Evolutionary conservation across 2,329 filamentous ascomycete species (phyloP), one percentile per base, ranked within the genome.

Genomic region (Phyllosticta ampelicida): DNA sequence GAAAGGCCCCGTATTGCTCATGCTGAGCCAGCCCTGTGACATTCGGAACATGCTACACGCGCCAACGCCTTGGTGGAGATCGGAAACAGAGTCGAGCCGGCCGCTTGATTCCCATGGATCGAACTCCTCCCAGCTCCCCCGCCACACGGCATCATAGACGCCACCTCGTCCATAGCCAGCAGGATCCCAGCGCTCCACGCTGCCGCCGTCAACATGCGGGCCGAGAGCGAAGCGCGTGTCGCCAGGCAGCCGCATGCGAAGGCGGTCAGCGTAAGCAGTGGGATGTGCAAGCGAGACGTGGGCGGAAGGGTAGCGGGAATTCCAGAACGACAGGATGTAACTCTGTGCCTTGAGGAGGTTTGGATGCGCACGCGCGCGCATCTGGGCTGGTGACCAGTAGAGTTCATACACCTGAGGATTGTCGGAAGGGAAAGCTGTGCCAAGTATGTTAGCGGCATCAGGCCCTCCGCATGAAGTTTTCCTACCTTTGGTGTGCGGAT

Each of bases 1-100:
- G 5, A 79, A 78, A 0, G 89, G 87, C 0, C 79, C 83, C 0
- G 84, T 86, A n/a, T 77, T 74, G 60, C 86, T 90, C 79, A 96
- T 86, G 60, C 81, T 82, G 55, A 96, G 72, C 91, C 91, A 96
- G 18, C 90, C 91, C 73, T 96, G 91, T 70, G 89, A 92, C 79
- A 90, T 87, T 48, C 92, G 81, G 72, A 96, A 90, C 77, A 90
- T 89, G 51, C 81, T 86, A 72, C 89, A 95, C 0, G 87, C 85
- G 0, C 91, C 90, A 0, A 90, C 79, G 0, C 90, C 89, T 54
- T 89, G 79, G 69, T 96, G 94, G 30, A 91, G 74, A 70, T 96
- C 86, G 61, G 82, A 85, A 2, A 83, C 80, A 2, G 86, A 89
- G 0, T 75, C 72, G 0, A 92, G 77, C 3, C 91, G 81, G 6